phyloP scores from a whole-genome alignment of 768 basidiomycete genomes.

The Imleria badia region DNA sequence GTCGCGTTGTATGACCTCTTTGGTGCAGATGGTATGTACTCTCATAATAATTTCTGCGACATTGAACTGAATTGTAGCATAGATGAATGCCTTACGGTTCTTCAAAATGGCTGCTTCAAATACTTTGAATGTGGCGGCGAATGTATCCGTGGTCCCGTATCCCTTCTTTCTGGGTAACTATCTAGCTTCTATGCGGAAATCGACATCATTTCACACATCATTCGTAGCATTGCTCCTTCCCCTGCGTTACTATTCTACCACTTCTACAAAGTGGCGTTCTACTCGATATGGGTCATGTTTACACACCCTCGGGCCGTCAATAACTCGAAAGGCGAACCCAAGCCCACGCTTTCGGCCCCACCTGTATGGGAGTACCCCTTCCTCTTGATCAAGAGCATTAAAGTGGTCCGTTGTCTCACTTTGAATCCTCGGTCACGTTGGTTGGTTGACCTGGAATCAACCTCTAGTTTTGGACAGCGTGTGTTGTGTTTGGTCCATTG shows the following conservation, averaged over 20 bases:
- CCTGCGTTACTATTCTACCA: slow-evolving; percentile 80
- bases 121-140: slow-evolving; percentile 95
- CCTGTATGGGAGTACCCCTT: slow-evolving; percentile 65
- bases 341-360: slow-evolving; percentile 42
- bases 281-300: slow-evolving; percentile 90
- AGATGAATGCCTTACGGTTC: slow-evolving; percentile 63
- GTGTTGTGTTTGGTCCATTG: slow-evolving; percentile 84
- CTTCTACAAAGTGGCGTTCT: slow-evolving; percentile 95
- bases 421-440: not conserved
- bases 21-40: slow-evolving; percentile 79
- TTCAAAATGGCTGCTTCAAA: slow-evolving; percentile 89
- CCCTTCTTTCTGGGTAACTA: slow-evolving; percentile 81
- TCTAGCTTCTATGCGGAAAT: not conserved
- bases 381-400: slow-evolving; percentile 57
- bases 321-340: slow-evolving; percentile 24
- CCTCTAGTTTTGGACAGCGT: slow-evolving; percentile 85
- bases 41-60: not conserved
- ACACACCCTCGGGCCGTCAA: slow-evolving; percentile 46
- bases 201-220: not conserved
- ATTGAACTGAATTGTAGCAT: slow-evolving; percentile 1
- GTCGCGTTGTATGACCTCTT: slow-evolving; percentile 94
- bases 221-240: slow-evolving; percentile 69
- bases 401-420: slow-evolving; percentile 60
- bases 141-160: slow-evolving; percentile 85
- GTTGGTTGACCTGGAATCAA: not conserved